Evolutionary conservation across 2,329 filamentous ascomycete genomes (phyloP).

Genomic region (Ascochyta pisi): DNA sequence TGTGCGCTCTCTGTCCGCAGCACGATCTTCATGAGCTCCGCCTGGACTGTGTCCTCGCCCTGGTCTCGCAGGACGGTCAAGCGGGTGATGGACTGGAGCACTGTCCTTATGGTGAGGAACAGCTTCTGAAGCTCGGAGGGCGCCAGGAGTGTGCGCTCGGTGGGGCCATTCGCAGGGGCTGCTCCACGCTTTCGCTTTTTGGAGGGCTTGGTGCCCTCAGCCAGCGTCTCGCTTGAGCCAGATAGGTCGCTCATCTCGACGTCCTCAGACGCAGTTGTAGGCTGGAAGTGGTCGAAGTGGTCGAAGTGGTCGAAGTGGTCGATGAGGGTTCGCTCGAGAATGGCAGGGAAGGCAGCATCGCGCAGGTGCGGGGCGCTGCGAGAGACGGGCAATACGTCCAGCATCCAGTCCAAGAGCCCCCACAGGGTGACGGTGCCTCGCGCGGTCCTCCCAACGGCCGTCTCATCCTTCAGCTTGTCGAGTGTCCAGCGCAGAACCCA

Average conservation of each 20-base stretch:
- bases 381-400: slow-evolving; percentile 71
- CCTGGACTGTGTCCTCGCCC: slow-evolving; percentile 30
- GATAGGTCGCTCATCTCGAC: slow-evolving; percentile 26
- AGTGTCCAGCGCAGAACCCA: slow-evolving; percentile 72
- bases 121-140: slow-evolving; percentile 24
- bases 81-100: slow-evolving; percentile 29
- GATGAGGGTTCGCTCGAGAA: slow-evolving; percentile 70
- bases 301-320: slow-evolving; percentile 61
- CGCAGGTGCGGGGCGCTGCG: slow-evolving; percentile 74
- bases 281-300: slow-evolving; percentile 31
- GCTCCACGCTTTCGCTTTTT: slow-evolving; percentile 47
- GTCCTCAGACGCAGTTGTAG: slow-evolving; percentile 11
- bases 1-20: slow-evolving; percentile 44
- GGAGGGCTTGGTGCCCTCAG: slow-evolving; percentile 35
- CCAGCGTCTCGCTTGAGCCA: slow-evolving; percentile 39
- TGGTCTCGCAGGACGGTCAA: slow-evolving; percentile 21
- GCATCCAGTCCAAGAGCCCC: slow-evolving; percentile 67
- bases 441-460: slow-evolving; percentile 45
- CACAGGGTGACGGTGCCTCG: slow-evolving; percentile 57
- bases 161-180: slow-evolving; percentile 20
- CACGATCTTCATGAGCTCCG: slow-evolving; percentile 47
- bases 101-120: slow-evolving; percentile 31
- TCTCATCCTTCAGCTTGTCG: slow-evolving; percentile 61
- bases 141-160: slow-evolving; percentile 24
- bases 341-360: slow-evolving; percentile 70